A percentile compares a stretch with the other conserved stretches of the same genome.
phyloP scores from a whole-genome alignment of 257 asterid species.

The Solanum peruvianum region DNA sequence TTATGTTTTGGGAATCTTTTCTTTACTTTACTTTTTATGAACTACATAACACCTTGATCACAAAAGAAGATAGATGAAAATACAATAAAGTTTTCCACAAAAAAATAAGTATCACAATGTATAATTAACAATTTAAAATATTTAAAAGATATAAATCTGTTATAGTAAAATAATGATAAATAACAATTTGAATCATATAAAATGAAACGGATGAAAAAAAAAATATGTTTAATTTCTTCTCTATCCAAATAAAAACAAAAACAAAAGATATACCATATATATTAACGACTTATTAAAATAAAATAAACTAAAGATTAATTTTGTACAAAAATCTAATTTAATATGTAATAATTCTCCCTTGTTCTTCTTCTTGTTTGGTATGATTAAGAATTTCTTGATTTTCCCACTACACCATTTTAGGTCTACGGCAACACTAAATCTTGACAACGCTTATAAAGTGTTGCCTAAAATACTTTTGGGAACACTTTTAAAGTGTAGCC shows the following conservation, averaged over 20 bases:
- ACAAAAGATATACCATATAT: not conserved
- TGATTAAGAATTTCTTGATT: not conserved
- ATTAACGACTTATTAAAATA: not conserved
- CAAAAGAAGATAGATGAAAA: constrained; percentile 1
- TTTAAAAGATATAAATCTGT: not conserved
- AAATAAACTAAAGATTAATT: not conserved
- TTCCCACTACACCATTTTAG: too few species aligned
- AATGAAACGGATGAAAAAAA: too few species aligned
- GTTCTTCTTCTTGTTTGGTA: not conserved
- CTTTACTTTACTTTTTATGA: not conserved
- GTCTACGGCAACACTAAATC: too few species aligned
- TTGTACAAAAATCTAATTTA: not conserved
- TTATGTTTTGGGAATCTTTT: not conserved
- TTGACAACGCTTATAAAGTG: too few species aligned
- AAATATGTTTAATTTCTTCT: not conserved
- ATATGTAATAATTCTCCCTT: not conserved
- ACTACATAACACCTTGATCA: not conserved
- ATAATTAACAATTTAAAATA: not conserved
- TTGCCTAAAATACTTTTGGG: too few species aligned
- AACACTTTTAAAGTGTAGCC: too few species aligned
- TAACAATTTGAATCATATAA: not conserved
- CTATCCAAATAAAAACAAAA: not conserved
- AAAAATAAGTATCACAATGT: not conserved
- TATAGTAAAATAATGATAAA: not conserved
- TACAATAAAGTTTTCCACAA: not conserved